phyloP scores from a whole-genome alignment of 139 green algal species.

The Chlamydomonas incerta region DNA sequence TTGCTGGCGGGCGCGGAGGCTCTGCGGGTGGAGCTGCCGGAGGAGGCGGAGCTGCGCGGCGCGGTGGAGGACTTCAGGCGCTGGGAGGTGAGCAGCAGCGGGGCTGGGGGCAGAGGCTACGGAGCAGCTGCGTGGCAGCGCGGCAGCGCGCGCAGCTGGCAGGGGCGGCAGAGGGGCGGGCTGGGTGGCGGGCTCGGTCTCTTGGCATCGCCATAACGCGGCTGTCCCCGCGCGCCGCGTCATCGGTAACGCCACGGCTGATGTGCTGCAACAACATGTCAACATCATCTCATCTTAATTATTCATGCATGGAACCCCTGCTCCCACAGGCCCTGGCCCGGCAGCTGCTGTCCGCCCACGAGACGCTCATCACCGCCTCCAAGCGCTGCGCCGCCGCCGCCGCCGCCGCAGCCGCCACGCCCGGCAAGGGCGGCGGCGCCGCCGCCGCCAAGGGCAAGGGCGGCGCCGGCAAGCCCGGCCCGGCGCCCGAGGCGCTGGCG shows the following conservation, averaged over 20 bases:
- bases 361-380: background rate
- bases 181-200: no score
- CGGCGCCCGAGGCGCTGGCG: background rate
- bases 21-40: constrained; percentile 26
- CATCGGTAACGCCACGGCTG: no score
- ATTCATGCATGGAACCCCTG: no score
- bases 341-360: background rate
- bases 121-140: background rate
- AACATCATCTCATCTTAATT: no score
- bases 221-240: no score
- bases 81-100: constrained; percentile 40
- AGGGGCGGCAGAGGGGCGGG: background rate
- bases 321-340: background rate
- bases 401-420: background rate
- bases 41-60: constrained; percentile 47
- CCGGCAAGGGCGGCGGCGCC: background rate
- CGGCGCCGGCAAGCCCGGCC: no score
- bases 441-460: no score
- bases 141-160: no score
- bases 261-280: no score
- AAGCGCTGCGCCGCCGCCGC: background rate
- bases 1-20: constrained; percentile 52
- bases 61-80: background rate
- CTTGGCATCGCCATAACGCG: no score
- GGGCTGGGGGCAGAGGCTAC: no score